Base-by-base conservation (phyloP, 768 basidiomycete genomes). In the Lentinus tigrinus region DNA sequence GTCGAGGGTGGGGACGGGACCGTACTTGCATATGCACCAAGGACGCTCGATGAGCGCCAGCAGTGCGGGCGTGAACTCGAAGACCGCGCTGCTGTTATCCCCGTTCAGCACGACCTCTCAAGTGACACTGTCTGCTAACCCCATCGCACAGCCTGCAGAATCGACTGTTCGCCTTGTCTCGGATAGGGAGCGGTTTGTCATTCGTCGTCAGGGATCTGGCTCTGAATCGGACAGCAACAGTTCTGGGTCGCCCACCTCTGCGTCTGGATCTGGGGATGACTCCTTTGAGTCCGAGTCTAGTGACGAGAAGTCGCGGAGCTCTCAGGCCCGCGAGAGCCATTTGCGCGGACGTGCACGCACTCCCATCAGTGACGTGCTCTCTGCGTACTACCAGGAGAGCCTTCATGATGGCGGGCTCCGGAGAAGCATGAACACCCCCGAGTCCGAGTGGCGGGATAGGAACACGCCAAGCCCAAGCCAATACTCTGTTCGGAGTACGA, bases 121-220 rank as follows among this genome's bases (percentile, higher is more conserved):
- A 43, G 52, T 63, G 9, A 63, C 61, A 4, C 54, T 65, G 7
- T 44, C 60, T n/a, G n/a, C n/a, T 34, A 53, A 58, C 49, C 52
- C 57, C n/a, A 58, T 54, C 42, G 38, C 56, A 3, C 47, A 50
- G 13, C 61, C 61, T 3, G 52, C 24, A 0, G 62, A 63, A 3
- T 60, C 62, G 11, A 65, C 62, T 19, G 61, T 65, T 0, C 65
- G 65, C 14, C 65, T 65, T 13, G 65, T 65, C 7, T 27, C 56
- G 3, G 56, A 59, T 16, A 27, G 48, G 5, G 61, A 51, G 36
- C 56, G 58, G 34, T 54, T 49, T 34, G 27, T 24, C 4, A 51
- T 48, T 31, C 39, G 57, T 8, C 53, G 48, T 17, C 42, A 42
- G 21, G 51, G 47, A 43, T 50, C 47, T 4, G 48, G 27, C 11